Percentiles rank a stretch among this genome's conserved stretches.
Conservation (phyloP, 1,284 basidiomycete species). For the Dichomitus squalens region DNA sequence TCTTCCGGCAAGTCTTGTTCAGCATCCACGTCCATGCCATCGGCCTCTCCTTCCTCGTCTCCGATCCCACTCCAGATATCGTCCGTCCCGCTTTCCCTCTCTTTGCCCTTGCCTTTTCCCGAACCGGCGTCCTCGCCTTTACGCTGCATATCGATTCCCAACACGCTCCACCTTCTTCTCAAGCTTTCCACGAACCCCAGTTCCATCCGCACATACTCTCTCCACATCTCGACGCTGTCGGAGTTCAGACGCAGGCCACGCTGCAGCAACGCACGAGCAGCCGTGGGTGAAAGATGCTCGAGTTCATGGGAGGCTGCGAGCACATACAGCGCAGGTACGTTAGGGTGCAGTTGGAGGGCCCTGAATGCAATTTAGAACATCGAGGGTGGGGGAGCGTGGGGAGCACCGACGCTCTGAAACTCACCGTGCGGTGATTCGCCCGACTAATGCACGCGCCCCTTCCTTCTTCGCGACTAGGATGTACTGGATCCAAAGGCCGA, state of each 20-base stretch:
- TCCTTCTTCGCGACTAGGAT: slow-evolving; percentile 82
- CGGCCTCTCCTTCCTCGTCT: slow-evolving; percentile 37
- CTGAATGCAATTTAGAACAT: slow-evolving; percentile 39
- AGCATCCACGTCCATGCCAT: slow-evolving; percentile 50
- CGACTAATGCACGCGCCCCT: slow-evolving; percentile 80
- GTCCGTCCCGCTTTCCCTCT: slow-evolving; percentile 9
- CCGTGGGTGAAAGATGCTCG: slow-evolving; percentile 74
- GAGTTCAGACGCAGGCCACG: slow-evolving; percentile 82
- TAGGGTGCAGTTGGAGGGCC: slow-evolving; percentile 87
- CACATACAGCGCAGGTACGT: slow-evolving; percentile 80
- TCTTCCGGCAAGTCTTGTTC: slow-evolving; percentile 43
- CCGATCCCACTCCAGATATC: slow-evolving; percentile 29
- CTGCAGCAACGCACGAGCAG: slow-evolving; percentile 84
- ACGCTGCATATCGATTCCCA: slow-evolving; percentile 56
- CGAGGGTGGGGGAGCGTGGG: neutral
- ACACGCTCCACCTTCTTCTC: slow-evolving; percentile 78
- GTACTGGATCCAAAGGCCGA: slow-evolving; percentile 89
- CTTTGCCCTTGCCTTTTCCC: slow-evolving; percentile 24
- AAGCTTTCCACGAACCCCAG: slow-evolving; percentile 86
- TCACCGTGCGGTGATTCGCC: slow-evolving; percentile 75
- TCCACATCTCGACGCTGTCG: slow-evolving; percentile 77
- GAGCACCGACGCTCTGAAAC: slow-evolving; percentile 22
- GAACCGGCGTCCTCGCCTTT: slow-evolving; percentile 28
- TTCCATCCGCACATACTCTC: slow-evolving; percentile 91
- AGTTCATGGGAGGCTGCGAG: slow-evolving; percentile 88